Conservation (phyloP, 805 yeast species). For the Pichia membranifaciens region DNA sequence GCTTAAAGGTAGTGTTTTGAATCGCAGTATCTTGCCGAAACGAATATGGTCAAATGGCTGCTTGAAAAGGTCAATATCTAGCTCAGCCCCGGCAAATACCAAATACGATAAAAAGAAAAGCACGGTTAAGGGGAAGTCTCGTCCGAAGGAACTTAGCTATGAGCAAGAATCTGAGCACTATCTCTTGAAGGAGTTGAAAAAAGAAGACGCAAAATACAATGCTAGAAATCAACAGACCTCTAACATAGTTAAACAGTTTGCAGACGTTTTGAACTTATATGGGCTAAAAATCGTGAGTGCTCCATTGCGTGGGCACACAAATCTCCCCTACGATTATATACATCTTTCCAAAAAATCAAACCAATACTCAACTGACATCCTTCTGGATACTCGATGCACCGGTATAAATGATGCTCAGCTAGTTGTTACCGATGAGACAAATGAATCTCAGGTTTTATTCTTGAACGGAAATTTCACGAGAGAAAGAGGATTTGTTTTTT, state of each 20-base stretch:
- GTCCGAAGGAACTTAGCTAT: not conserved
- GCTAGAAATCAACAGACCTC: not conserved
- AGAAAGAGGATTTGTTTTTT: slow-evolving; percentile 7
- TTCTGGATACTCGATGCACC: slow-evolving; percentile 10
- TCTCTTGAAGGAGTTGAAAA: slow-evolving; percentile 2
- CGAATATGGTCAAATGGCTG: no score
- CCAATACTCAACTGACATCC: slow-evolving; percentile 4
- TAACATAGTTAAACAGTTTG: slow-evolving; percentile 3
- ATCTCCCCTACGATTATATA: slow-evolving; percentile 3
- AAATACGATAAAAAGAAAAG: not conserved
- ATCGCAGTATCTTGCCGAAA: no score
- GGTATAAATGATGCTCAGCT: slow-evolving; percentile 11
- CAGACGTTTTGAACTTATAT: slow-evolving; percentile 4
- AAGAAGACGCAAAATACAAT: not conserved
- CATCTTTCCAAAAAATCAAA: slow-evolving; percentile 6
- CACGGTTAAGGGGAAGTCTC: no score
- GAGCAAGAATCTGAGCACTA: slow-evolving; percentile 7
- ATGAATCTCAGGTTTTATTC: not conserved
- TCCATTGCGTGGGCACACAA: slow-evolving; percentile 1
- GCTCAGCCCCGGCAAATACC: no score
- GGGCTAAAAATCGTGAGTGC: slow-evolving; percentile 9
- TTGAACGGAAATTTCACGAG: slow-evolving; percentile 1
- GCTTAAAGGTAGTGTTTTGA: no score
- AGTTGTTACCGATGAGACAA: not conserved
- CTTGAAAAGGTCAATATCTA: no score